Base-by-base conservation (phyloP, 495 filamentous ascomycete species). In the Tuber aestivum region DNA sequence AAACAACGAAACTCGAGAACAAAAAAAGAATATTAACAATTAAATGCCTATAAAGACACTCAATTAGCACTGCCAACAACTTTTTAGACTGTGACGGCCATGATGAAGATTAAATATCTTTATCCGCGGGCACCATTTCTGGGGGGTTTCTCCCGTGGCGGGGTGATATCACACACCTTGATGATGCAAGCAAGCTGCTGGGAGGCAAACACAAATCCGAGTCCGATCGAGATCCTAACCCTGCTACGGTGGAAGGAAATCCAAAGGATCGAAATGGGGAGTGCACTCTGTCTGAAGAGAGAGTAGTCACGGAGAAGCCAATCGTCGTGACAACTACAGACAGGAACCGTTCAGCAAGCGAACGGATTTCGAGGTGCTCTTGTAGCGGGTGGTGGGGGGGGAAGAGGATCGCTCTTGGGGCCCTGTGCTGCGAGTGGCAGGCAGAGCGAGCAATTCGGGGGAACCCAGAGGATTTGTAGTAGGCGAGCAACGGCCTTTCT, bases 301-400 rank as follows among this genome's bases (percentile, higher is more conserved):
- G 76, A 73, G 79, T 79, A 81, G 79, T 81, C 79, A 76, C 68
- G 79, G 78, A 79, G 78, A 81, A 80, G 44, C 35, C 77, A 81
- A 81, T 80, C 79, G 75, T 77, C 78, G 78, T 75, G 79, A 81
- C 79, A 69, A 71, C 78, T 27, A 45, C 41, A 65, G 56, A 65
- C 56, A 74, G 71, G 72, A 81, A 75, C 75, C 78, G 75, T 71
- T 72, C 74, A 61, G 70, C 72, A 78, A 48, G 61, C 20, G 78
- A 79, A 79, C 77, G 78, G 78, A 65, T 61, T 69, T 79, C 44
- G 45, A 41, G 68, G 72, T 71, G 56, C 56, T 20, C 16, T 65
- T 65, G 65, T 44, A 61, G 65, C 16, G 71, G 69, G 72, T 45
- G 70, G 72, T 71, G 74, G 78, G 16, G 71, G 77, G 69, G n/a